These are phyloP conservation scores for Salix viminalis DNA, from an alignment of 345 rosid species.

Conservation along the genomic window DNA sequence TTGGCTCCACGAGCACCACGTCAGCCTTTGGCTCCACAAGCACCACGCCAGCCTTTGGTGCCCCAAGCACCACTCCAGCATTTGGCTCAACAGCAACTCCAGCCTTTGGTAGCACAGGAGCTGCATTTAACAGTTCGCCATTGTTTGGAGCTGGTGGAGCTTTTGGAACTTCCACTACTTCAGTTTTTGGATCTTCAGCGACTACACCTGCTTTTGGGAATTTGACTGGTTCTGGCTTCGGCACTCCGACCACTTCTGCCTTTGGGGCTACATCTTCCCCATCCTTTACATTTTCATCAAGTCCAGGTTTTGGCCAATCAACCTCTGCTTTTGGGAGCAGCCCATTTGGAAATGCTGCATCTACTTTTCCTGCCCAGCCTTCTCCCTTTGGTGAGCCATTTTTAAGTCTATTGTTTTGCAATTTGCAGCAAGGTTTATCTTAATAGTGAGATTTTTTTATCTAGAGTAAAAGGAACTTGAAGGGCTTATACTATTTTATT, in stretches of 20 bases:
- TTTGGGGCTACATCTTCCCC: slow-evolving; percentile 31
- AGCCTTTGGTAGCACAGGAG: slow-evolving; percentile 41
- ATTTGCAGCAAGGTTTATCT: neutral
- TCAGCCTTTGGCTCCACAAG: slow-evolving; percentile 50
- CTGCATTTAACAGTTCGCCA: slow-evolving; percentile 39
- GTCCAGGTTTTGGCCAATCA: slow-evolving; percentile 77
- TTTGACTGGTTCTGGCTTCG: slow-evolving; percentile 50
- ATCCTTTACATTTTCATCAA: slow-evolving; percentile 48
- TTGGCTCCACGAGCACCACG: slow-evolving; percentile 40
- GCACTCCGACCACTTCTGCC: slow-evolving; percentile 28
- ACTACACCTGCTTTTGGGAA: slow-evolving; percentile 51
- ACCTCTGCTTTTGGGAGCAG: slow-evolving; percentile 69
- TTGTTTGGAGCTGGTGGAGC: slow-evolving; percentile 18
- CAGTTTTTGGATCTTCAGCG: slow-evolving; percentile 16
- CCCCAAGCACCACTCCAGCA: slow-evolving; percentile 33
- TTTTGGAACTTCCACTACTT: slow-evolving; percentile 40
- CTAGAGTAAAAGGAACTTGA: neutral
- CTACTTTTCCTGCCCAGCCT: slow-evolving; percentile 71
- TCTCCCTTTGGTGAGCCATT: slow-evolving; percentile 57
- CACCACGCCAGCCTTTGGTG: slow-evolving; percentile 45
- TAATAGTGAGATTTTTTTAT: neutral
- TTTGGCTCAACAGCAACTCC: slow-evolving; percentile 42
- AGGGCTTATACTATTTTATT: neutral
- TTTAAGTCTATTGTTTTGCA: neutral
- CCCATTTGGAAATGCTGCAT: slow-evolving; percentile 51